Evolutionary conservation across 495 filamentous ascomycete genomes (phyloP).

Genomic region (Pyrenopolyporus hunteri): DNA sequence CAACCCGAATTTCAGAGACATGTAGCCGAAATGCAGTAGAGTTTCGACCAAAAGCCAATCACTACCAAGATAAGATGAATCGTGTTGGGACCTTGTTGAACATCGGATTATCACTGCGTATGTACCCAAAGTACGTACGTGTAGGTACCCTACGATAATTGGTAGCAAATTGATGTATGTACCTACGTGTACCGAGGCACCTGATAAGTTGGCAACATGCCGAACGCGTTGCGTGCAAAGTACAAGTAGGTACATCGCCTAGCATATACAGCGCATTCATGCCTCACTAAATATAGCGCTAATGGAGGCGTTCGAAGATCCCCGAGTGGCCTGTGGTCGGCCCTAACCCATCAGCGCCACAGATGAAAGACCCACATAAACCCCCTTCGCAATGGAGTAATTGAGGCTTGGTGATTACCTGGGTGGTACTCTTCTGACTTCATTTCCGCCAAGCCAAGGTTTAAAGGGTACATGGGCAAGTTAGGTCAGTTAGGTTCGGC

Average conservation of each 20-base stretch:
- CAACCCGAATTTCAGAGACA: too few relatives aligned
- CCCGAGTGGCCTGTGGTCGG: constrained; percentile 15
- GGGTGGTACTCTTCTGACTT: constrained; percentile 14
- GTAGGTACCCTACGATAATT: too few relatives aligned
- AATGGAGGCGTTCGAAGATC: neutral
- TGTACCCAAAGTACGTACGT: too few relatives aligned
- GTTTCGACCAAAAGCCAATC: too few relatives aligned
- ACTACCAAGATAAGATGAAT: too few relatives aligned
- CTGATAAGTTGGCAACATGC: neutral
- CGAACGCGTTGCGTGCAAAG: neutral
- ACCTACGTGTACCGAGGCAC: too few relatives aligned
- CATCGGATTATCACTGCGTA: too few relatives aligned
- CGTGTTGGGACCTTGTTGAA: too few relatives aligned
- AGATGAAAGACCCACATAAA: constrained; percentile 19
- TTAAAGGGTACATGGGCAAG: neutral
- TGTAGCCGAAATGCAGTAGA: too few relatives aligned
- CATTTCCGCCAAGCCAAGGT: constrained; percentile 17
- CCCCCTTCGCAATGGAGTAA: constrained; percentile 5
- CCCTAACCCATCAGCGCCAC: constrained; percentile 17
- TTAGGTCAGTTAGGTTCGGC: constrained; percentile 5
- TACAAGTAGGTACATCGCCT: neutral
- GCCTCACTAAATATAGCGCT: constrained; percentile 29
- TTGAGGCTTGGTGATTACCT: constrained; percentile 37
- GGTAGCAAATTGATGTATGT: too few relatives aligned
- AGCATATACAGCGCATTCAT: too few relatives aligned